Evolutionary conservation across 768 basidiomycete species (phyloP).

Genomic region (Macrocybe gigantea): DNA sequence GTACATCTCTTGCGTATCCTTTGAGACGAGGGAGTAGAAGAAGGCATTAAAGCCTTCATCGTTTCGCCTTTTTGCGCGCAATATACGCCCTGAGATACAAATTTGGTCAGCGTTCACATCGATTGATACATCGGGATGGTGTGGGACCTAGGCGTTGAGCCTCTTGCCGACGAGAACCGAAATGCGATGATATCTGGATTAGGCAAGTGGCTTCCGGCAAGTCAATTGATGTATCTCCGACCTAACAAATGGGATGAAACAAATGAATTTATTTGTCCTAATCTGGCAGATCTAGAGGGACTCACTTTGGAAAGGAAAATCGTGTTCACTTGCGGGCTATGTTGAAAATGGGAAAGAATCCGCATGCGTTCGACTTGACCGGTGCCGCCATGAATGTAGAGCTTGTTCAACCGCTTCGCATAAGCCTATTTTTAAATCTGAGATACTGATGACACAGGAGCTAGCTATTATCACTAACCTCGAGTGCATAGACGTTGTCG

Average conservation of each 20-base stretch:
- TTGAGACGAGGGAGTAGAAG: conserved; percentile 98
- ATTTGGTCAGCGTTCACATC: conserved; percentile 5
- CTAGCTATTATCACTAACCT: conserved; percentile 49
- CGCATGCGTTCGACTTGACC: conserved; percentile 95
- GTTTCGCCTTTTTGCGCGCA: conserved; percentile 95
- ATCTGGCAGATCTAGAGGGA: conserved; percentile 5
- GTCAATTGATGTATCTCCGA: conserved; percentile 98
- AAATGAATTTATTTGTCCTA: not conserved
- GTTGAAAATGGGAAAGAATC: conserved; percentile 92
- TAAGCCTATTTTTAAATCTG: conserved; percentile 54
- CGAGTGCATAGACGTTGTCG: conserved; percentile 94
- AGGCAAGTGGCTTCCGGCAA: conserved; percentile 98
- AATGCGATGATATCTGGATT: conserved; percentile 99
- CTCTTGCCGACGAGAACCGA: conserved; percentile 96
- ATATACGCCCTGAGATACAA: conserved; percentile 67
- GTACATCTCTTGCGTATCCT: conserved; percentile 99
- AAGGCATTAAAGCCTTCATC: conserved; percentile 99
- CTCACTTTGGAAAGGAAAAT: conserved; percentile 95
- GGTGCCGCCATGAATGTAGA: conserved; percentile 94
- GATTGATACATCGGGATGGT: conserved; percentile 3
- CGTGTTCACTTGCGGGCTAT: conserved; percentile 92
- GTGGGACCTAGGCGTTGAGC: conserved; percentile 85
- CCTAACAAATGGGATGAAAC: conserved; percentile 35
- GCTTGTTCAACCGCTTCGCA: conserved; percentile 88
- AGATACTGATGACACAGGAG: not conserved